These are phyloP conservation scores for Pseudonectria buxi DNA, from an alignment of 2,329 filamentous ascomycete genomes.

Conservation along the genomic window DNA sequence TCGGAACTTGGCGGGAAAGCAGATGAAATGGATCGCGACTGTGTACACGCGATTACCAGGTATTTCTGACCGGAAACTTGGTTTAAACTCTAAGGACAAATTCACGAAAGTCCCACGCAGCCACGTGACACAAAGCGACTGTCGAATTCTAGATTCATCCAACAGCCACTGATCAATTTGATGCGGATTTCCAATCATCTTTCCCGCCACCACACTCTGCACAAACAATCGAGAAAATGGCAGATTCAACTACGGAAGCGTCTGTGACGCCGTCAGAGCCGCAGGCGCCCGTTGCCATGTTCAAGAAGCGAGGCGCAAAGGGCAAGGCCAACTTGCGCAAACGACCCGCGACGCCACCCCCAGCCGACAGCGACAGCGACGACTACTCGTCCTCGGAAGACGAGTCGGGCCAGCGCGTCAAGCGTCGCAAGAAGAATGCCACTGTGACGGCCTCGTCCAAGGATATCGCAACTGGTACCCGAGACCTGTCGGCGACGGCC, in stretches of 20 bases:
- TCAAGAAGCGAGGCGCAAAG: slow-evolving; percentile 81
- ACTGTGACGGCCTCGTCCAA: slow-evolving; percentile 60
- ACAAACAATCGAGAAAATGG: slow-evolving; percentile 9
- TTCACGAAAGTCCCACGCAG: too few relatives aligned
- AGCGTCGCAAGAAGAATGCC: slow-evolving; percentile 65
- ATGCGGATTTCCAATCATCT: slow-evolving; percentile 25
- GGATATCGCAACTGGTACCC: slow-evolving; percentile 27
- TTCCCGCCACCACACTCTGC: slow-evolving; percentile 60
- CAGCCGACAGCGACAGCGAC: slow-evolving; percentile 52
- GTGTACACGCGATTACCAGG: too few relatives aligned
- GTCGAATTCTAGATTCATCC: too few relatives aligned
- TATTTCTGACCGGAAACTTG: too few relatives aligned
- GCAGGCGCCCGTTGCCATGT: slow-evolving; percentile 54
- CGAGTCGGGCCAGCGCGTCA: slow-evolving; percentile 68
- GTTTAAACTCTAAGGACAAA: too few relatives aligned
- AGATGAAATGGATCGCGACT: too few relatives aligned
- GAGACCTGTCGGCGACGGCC: slow-evolving; percentile 43
- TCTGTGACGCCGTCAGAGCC: slow-evolving; percentile 14
- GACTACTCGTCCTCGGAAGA: slow-evolving; percentile 70
- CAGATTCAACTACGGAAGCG: slow-evolving; percentile 11
- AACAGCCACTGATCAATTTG: too few relatives aligned
- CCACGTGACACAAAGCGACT: too few relatives aligned
- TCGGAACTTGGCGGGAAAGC: slow-evolving; percentile 13
- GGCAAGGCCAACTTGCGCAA: slow-evolving; percentile 74
- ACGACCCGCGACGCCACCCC: slow-evolving; percentile 70